phyloP scores from a whole-genome alignment of 1,284 basidiomycete species.

The Hymenochaete sp. region DNA sequence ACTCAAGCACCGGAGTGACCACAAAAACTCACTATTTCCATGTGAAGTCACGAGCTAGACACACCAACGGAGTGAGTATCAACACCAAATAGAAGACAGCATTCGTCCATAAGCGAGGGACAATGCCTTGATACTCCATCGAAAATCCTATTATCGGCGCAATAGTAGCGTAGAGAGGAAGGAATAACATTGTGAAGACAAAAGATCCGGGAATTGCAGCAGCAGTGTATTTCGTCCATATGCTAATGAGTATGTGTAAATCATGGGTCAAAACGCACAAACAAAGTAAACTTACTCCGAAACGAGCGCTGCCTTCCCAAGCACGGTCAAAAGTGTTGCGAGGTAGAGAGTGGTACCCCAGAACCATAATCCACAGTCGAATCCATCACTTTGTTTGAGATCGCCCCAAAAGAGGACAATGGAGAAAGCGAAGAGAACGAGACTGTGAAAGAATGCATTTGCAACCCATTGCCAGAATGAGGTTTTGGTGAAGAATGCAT shows the following conservation, averaged over 20 bases:
- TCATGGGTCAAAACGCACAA: conserved; percentile 16
- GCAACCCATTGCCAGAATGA: conserved; percentile 94
- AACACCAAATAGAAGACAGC: conserved; percentile 87
- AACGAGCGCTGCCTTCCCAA: conserved; percentile 95
- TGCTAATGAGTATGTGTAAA: conserved; percentile 34
- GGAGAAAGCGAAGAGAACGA: conserved; percentile 86
- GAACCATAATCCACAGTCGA: conserved; percentile 91
- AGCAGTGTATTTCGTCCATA: conserved; percentile 99
- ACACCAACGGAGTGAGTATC: conserved; percentile 80
- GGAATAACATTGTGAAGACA: conserved; percentile 86
- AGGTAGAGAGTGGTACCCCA: conserved; percentile 97
- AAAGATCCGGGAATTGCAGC: conserved; percentile 97
- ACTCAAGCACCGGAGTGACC: conserved; percentile 2
- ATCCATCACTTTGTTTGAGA: conserved; percentile 71
- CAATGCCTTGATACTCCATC: conserved; percentile 82
- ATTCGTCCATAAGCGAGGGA: conserved; percentile 82
- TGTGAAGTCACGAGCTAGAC: conserved; percentile 83
- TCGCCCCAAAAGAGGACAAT: conserved; percentile 89
- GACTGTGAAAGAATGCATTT: conserved; percentile 90
- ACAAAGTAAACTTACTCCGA: conserved; percentile 69
- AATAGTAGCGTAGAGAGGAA: conserved; percentile 85
- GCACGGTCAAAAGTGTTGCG: conserved; percentile 85
- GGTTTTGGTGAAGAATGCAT: conserved; percentile 85
- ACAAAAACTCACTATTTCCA: conserved; percentile 82
- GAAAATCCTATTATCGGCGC: conserved; percentile 88